Conservation (phyloP, 345 rosid species). For the Clarkia xantiana region DNA sequence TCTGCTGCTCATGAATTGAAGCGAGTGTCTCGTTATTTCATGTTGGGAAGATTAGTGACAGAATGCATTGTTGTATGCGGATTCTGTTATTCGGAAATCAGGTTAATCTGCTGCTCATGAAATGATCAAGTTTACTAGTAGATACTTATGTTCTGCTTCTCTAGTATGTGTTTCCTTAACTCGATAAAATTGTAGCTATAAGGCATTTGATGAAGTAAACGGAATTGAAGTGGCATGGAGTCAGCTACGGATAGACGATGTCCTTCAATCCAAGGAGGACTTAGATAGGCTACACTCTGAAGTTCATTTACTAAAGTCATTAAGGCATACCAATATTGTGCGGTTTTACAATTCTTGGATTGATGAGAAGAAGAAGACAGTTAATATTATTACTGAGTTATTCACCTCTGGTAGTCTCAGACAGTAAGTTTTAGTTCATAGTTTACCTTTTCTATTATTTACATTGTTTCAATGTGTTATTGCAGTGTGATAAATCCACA, state of each 20-base stretch:
- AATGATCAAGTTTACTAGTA: too few relatives aligned
- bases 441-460: constrained; percentile 8
- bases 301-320: constrained; percentile 71
- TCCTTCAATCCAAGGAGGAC: constrained; percentile 72
- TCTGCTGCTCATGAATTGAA: too few relatives aligned
- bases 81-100: too few relatives aligned
- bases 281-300: constrained; percentile 84
- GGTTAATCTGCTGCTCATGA: too few relatives aligned
- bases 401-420: constrained; percentile 93
- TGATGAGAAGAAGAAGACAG: constrained; percentile 79
- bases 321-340: constrained; percentile 72
- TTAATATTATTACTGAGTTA: constrained; percentile 81
- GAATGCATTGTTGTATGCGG: too few relatives aligned
- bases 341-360: constrained; percentile 85
- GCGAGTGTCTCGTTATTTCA: too few relatives aligned
- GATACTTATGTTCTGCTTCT: too few relatives aligned
- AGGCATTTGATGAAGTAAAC: constrained; percentile 83
- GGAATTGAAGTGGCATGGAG: constrained; percentile 99
- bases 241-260: constrained; percentile 82
- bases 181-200: constrained; percentile 37
- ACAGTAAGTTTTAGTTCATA: constrained; percentile 34
- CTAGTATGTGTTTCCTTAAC: constrained; percentile 17
- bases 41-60: too few relatives aligned
- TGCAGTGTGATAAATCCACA: constrained; percentile 11
- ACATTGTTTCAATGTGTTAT: constrained; percentile 6